Conservation (phyloP, 441 rosid genomes). For the Dalechampia spathulata region DNA sequence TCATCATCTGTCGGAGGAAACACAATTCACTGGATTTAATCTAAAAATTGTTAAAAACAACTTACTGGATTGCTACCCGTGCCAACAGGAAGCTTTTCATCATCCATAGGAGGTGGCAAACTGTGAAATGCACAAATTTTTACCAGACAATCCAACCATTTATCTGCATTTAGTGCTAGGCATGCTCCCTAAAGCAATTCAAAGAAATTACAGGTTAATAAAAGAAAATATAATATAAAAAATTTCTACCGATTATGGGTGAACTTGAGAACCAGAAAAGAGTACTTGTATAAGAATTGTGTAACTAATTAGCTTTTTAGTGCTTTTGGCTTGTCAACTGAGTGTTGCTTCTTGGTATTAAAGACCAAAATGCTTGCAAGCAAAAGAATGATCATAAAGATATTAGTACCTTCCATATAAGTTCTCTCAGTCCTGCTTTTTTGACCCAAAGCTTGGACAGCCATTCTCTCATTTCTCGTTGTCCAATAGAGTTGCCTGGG, state of each 20-base stretch:
- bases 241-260: too few relatives aligned
- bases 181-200: slow-evolving; percentile 71
- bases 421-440: slow-evolving; percentile 75
- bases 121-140: slow-evolving; percentile 66
- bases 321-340: too few relatives aligned
- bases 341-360: too few relatives aligned
- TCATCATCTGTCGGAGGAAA: too few relatives aligned
- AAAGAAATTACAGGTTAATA: slow-evolving; percentile 5
- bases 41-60: slow-evolving; percentile 11
- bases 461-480: slow-evolving; percentile 96
- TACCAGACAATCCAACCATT: slow-evolving; percentile 70
- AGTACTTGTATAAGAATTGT: too few relatives aligned
- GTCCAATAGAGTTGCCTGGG: slow-evolving; percentile 82
- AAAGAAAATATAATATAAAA: too few relatives aligned
- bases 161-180: slow-evolving; percentile 75
- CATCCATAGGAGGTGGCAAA: slow-evolving; percentile 53
- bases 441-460: slow-evolving; percentile 69
- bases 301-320: too few relatives aligned
- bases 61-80: slow-evolving; percentile 96
- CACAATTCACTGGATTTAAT: too few relatives aligned
- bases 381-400: background rate
- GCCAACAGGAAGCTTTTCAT: slow-evolving; percentile 90
- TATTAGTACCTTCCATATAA: slow-evolving; percentile 76
- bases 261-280: too few relatives aligned
- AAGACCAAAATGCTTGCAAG: slow-evolving; percentile 3